Evolutionary conservation across 2,329 filamentous ascomycete species (phyloP).

Genomic region (Trichoderma atrobrunneum): DNA sequence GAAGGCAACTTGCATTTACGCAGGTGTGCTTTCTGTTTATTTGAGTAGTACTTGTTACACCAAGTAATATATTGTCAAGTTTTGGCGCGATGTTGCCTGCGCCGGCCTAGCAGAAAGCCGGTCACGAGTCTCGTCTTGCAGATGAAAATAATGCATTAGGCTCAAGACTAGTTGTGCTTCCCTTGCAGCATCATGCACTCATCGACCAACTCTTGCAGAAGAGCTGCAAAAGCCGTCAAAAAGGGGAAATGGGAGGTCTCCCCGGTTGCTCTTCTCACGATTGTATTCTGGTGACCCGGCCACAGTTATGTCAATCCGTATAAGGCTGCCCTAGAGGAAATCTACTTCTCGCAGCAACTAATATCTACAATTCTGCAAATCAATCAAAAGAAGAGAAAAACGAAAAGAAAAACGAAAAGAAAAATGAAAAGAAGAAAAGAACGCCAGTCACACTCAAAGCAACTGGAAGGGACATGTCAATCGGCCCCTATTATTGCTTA

Average conservation of each 20-base stretch:
- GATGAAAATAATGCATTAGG: conserved; percentile 6
- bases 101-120: not conserved
- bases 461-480: not conserved
- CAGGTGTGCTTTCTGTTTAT: not conserved
- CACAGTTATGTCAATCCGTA: not conserved
- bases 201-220: not conserved
- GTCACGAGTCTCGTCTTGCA: not conserved
- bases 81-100: conserved; percentile 1
- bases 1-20: not conserved
- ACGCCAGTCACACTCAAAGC: not conserved
- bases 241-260: not conserved
- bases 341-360: not conserved
- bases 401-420: not conserved
- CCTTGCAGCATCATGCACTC: conserved; percentile 14
- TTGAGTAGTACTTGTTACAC: not conserved
- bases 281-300: not conserved
- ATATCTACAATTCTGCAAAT: not conserved
- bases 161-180: not conserved
- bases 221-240: not conserved
- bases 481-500: not conserved
- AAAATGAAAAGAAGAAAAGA: not conserved
- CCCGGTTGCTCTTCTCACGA: not conserved
- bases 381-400: not conserved
- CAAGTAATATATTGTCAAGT: not conserved
- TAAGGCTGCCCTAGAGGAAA: not conserved